Conservation (phyloP, 192 early-diverging fungal species). For the Coemansia sp. region DNA sequence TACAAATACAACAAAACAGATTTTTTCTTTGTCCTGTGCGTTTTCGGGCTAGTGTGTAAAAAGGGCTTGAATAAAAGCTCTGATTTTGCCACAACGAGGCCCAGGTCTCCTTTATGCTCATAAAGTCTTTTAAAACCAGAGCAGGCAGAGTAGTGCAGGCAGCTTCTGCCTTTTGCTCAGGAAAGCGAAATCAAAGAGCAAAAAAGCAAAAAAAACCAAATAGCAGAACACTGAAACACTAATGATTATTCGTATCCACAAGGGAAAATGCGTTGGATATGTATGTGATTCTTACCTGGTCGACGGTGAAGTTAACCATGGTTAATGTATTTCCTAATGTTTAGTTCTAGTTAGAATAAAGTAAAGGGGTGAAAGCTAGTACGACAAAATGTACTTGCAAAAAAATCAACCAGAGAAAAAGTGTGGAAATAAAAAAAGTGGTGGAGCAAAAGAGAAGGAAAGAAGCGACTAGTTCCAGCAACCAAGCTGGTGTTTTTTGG, state of each 20-base stretch:
- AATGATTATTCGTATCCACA: neutral
- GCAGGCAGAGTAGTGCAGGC: no score
- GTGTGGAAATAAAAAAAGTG: conserved; percentile 7
- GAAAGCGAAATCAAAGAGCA: no score
- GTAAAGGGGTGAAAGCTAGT: conserved; percentile 9
- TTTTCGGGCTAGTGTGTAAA: no score
- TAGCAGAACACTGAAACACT: neutral
- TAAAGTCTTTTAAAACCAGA: no score
- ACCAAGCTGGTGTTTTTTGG: neutral
- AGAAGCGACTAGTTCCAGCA: neutral
- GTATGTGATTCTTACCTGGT: conserved; percentile 45
- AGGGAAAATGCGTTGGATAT: neutral
- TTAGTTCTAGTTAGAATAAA: conserved; percentile 19
- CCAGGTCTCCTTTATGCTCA: no score
- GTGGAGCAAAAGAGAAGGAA: conserved; percentile 3
- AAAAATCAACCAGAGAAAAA: conserved; percentile 6
- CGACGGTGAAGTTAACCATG: conserved; percentile 58
- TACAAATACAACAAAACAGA: no score
- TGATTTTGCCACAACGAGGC: no score
- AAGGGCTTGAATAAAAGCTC: no score
- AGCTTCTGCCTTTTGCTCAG: no score
- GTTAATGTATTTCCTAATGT: conserved; percentile 32
- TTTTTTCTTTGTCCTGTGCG: no score
- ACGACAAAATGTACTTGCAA: conserved; percentile 15
- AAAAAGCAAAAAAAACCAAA: no score